These are phyloP conservation scores for Venturia asperata DNA, from an alignment of 2,329 filamentous ascomycete genomes.

Conservation along the genomic window DNA sequence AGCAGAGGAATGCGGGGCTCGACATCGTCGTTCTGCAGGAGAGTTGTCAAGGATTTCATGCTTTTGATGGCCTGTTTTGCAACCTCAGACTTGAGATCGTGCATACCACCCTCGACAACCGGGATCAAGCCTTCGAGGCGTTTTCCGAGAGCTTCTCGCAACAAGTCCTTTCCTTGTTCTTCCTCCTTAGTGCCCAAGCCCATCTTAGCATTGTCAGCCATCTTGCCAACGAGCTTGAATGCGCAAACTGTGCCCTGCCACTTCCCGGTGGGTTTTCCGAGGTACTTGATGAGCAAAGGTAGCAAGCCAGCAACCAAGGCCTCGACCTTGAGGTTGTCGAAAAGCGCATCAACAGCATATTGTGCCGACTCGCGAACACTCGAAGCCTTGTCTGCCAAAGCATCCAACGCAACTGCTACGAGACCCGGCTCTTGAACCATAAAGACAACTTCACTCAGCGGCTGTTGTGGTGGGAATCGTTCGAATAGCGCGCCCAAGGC, in stretches of 20 bases:
- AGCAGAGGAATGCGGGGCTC: conserved; percentile 84
- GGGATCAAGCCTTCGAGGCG: conserved; percentile 83
- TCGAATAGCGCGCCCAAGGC: conserved; percentile 90
- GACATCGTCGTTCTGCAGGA: conserved; percentile 96
- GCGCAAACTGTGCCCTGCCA: conserved; percentile 95
- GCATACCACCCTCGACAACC: conserved; percentile 86
- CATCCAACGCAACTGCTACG: conserved; percentile 68
- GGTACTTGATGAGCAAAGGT: conserved; percentile 66
- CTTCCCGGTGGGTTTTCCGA: conserved; percentile 79
- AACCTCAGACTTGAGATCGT: conserved; percentile 84
- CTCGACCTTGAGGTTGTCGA: conserved; percentile 71
- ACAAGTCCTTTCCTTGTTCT: conserved; percentile 77
- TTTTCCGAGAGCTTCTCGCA: conserved; percentile 84
- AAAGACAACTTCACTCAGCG: conserved; percentile 72
- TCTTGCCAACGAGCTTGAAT: conserved; percentile 75
- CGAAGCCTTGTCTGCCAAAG: conserved; percentile 79
- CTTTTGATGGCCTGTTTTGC: conserved; percentile 82
- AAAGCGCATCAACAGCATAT: conserved; percentile 87
- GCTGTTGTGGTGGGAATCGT: conserved; percentile 70
- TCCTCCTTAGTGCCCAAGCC: conserved; percentile 77
- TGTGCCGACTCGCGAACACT: conserved; percentile 87
- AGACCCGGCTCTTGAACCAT: conserved; percentile 73
- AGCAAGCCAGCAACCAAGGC: conserved; percentile 76
- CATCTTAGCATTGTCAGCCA: conserved; percentile 92
- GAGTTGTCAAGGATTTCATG: conserved; percentile 82